A percentile compares a stretch with the other conserved stretches of the same genome.
Conservation (phyloP, 164 flowering plant species). For the Saururus chinensis region DNA sequence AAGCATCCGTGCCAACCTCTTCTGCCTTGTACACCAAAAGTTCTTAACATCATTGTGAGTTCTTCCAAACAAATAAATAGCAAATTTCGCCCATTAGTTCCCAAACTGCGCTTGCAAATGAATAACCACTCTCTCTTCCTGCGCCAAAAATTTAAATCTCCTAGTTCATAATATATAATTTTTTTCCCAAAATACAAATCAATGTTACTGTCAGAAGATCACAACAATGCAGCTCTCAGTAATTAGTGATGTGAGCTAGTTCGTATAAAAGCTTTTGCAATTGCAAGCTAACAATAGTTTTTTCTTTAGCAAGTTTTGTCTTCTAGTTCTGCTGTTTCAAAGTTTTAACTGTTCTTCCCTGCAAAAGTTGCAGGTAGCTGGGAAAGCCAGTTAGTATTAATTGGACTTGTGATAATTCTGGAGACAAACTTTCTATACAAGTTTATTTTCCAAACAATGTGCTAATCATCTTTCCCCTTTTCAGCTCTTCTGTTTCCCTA, state of each 20-base stretch:
- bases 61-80: slow-evolving; percentile 67
- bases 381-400: not conserved
- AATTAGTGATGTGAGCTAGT: not conserved
- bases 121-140: slow-evolving; percentile 84
- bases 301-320: too few species aligned
- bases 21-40: slow-evolving; percentile 94
- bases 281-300: too few species aligned
- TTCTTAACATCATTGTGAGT: slow-evolving; percentile 98
- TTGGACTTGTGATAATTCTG: too few species aligned
- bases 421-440: too few species aligned
- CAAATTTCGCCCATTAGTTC: slow-evolving; percentile 92
- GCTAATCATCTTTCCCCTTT: slow-evolving; percentile 35
- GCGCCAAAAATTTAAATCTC: slow-evolving; percentile 70
- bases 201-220: too few species aligned
- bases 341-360: not conserved
- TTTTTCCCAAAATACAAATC: too few species aligned
- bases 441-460: too few species aligned
- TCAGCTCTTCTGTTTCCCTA: too few species aligned
- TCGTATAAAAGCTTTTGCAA: not conserved
- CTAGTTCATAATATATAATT: not conserved
- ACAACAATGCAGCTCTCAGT: too few species aligned
- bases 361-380: not conserved
- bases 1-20: slow-evolving; percentile 70
- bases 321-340: too few species aligned
- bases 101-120: slow-evolving; percentile 80